Evolutionary conservation across 495 filamentous ascomycete species (phyloP), one percentile per base, ranked within the genome.

Genomic region (Trichoderma orchidacearum): DNA sequence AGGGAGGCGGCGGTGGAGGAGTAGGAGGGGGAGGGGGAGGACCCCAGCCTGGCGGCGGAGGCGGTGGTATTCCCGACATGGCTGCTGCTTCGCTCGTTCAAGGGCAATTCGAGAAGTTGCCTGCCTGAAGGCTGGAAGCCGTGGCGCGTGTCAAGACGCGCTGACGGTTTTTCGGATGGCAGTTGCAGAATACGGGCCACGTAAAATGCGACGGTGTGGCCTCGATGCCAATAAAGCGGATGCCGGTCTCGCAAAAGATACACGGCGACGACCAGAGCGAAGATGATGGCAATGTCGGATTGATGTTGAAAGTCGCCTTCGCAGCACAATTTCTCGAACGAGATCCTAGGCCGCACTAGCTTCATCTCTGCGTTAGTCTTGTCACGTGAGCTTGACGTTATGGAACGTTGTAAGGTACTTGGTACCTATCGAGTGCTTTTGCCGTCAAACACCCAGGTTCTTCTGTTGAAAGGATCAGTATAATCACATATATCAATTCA

Each of bases 1-100:
- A 77, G 58, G 84, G 83, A 64, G 87, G 88, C 56, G 79, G 79
- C 2, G 80, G 74, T 0, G 41, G 41, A 25, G 41, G n/a, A n/a
- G n/a, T n/a, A n/a, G n/a, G n/a, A 17, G 80, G 72, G 23, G 76
- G 72, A 35, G 70, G 67, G 30, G 68, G 66, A 63, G 66, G 70
- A 52, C 74, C 76, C 75, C 76, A 80, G 36, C 77, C 76, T 54
- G 75, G 75, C 45, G 79, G 78, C 54, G 80, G 80, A 23, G 80
- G 79, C 58, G 80, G 80, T n/a, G 80, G 80, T 13, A 34, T 6
- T 38, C 36, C 30, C 31, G 53, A 32, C 53, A 55, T 55, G 30
- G 23, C 31, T 8, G 17, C 17, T n/a, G 23, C 51, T 30, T 32
- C 28, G 27, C 51, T 30, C 51, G 51, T 21, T 31, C 51, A 53